Evolutionary conservation across 139 green algal genomes (phyloP).

Genomic region (Haematococcus sp.): DNA sequence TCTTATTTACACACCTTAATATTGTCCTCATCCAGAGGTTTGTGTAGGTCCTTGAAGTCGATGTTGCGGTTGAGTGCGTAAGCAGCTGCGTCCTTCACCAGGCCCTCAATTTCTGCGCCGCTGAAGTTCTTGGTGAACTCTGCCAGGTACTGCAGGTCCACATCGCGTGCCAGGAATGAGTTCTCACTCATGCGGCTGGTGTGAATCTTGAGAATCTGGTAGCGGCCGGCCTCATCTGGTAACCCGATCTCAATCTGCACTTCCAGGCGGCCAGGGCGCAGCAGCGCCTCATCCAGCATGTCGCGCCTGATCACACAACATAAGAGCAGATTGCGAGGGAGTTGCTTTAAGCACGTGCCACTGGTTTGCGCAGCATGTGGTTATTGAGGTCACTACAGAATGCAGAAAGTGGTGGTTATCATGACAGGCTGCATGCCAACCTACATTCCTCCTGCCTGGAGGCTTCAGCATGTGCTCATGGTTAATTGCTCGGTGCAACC

Average conservation of each 20-base stretch:
- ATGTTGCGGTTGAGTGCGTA: conserved; percentile 95
- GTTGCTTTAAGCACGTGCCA: too few relatives aligned
- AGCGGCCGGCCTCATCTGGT: conserved; percentile 86
- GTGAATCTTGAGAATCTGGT: conserved; percentile 95
- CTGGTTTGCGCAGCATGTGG: too few relatives aligned
- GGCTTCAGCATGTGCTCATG: too few relatives aligned
- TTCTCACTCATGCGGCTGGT: conserved; percentile 85
- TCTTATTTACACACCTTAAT: conserved; percentile 81
- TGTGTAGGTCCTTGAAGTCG: conserved; percentile 85
- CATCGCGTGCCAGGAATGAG: conserved; percentile 82
- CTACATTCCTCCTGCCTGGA: too few relatives aligned
- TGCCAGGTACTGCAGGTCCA: conserved; percentile 85
- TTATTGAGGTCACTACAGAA: too few relatives aligned
- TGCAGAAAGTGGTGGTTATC: too few relatives aligned
- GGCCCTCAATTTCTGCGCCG: conserved; percentile 94
- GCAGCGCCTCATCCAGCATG: conserved; percentile 98
- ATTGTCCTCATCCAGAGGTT: conserved; percentile 90
- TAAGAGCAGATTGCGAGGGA: too few relatives aligned
- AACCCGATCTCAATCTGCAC: conserved; percentile 98
- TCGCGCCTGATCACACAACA: conserved; percentile 63
- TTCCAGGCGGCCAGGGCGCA: conserved; percentile 92
- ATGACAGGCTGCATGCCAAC: too few relatives aligned
- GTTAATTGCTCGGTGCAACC: too few relatives aligned
- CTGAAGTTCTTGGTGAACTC: conserved; percentile 92
- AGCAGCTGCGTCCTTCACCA: conserved; percentile 89